Conservation (phyloP, 495 filamentous ascomycete species). For the Melanomma pulvis-pyrius region DNA sequence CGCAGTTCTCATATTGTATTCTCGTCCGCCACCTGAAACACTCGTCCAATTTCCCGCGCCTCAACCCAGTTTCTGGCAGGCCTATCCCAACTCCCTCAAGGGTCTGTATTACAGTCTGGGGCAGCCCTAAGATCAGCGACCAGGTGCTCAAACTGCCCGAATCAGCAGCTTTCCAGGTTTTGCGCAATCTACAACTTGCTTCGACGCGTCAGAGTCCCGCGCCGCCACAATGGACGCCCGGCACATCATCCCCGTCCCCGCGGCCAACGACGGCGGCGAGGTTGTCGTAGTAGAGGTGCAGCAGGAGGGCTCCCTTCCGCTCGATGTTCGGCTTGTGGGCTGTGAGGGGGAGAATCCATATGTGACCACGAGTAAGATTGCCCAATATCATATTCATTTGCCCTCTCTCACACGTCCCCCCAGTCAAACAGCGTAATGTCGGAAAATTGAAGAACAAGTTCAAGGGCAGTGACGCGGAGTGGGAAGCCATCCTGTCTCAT, state of each 20-base stretch:
- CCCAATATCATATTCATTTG: constrained; percentile 21
- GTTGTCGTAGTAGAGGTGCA: constrained; percentile 32
- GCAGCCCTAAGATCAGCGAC: constrained; percentile 18
- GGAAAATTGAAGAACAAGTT: constrained; percentile 25
- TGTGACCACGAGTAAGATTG: constrained; percentile 34
- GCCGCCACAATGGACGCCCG: constrained; percentile 9
- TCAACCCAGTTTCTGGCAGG: constrained; percentile 12
- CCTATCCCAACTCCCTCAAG: constrained; percentile 22
- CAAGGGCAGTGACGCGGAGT: constrained; percentile 58
- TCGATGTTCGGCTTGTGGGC: constrained; percentile 33
- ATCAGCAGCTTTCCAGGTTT: constrained; percentile 28
- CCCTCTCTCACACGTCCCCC: constrained; percentile 8
- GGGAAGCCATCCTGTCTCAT: constrained; percentile 54
- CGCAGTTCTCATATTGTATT: constrained; percentile 16
- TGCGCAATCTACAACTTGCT: neutral
- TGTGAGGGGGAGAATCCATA: constrained; percentile 34
- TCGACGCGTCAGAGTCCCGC: constrained; percentile 18
- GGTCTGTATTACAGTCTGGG: constrained; percentile 29
- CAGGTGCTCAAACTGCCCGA: constrained; percentile 11
- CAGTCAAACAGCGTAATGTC: constrained; percentile 35
- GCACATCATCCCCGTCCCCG: constrained; percentile 29
- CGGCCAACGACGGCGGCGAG: constrained; percentile 15
- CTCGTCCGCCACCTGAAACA: constrained; percentile 28
- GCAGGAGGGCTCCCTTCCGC: constrained; percentile 26
- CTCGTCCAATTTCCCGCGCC: constrained; percentile 21